Conservation (phyloP, 1,284 basidiomycete species). For the Rhodotorula sp. region DNA sequence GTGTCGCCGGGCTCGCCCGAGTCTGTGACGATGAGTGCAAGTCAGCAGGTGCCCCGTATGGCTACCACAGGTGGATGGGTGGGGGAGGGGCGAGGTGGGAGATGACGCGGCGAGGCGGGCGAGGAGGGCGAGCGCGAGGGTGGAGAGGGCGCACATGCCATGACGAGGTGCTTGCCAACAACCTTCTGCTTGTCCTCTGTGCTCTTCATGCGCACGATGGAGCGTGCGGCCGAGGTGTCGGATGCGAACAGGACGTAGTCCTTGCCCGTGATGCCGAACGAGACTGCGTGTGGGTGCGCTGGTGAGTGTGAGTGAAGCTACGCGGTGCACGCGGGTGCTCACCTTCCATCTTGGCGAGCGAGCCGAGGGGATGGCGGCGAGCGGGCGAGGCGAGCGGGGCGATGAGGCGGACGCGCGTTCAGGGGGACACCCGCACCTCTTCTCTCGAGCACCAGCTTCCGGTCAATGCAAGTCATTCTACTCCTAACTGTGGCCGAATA, state of each 20-base stretch:
- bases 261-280: constrained; percentile 67
- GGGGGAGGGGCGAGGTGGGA: neutral
- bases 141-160: constrained; percentile 70
- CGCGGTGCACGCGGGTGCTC: neutral
- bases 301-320: neutral
- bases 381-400: too few relatives aligned
- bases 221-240: constrained; percentile 83
- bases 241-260: constrained; percentile 88
- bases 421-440: too few relatives aligned
- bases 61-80: neutral
- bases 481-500: too few relatives aligned
- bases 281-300: constrained; percentile 22
- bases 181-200: constrained; percentile 97
- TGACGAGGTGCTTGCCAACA: constrained; percentile 86
- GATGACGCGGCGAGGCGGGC: constrained; percentile 7
- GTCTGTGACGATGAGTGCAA: constrained; percentile 16
- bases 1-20: constrained; percentile 73
- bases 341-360: constrained; percentile 3
- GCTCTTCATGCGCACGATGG: constrained; percentile 95
- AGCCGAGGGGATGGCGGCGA: neutral
- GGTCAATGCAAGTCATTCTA: too few relatives aligned
- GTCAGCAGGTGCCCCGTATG: too few relatives aligned
- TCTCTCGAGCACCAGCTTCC: too few relatives aligned
- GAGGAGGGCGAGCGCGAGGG: neutral
- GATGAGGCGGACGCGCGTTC: too few relatives aligned